Percentiles rank a stretch among this genome's conserved stretches.
Evolutionary conservation across 495 filamentous ascomycete species (phyloP).

Genomic region (Lepraria neglecta): DNA sequence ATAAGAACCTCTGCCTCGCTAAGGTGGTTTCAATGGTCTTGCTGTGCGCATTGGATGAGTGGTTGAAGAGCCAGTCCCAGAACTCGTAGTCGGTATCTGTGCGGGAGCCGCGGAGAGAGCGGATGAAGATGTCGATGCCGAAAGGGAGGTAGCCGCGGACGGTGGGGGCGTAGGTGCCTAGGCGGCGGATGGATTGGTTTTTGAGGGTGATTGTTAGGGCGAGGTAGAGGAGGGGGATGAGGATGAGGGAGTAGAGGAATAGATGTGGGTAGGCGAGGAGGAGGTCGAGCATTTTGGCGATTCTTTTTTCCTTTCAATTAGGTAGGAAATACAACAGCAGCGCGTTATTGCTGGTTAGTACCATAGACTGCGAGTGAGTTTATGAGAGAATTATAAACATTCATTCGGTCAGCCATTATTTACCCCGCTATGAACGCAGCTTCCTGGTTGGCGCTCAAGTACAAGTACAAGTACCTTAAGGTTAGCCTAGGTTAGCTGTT

Average conservation of each 20-base stretch:
- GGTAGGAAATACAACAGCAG: too few relatives aligned
- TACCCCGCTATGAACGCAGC: too few relatives aligned
- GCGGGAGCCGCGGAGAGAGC: slow-evolving; percentile 40
- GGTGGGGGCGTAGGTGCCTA: not conserved
- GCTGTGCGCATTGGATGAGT: slow-evolving; percentile 28
- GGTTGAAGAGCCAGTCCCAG: slow-evolving; percentile 50
- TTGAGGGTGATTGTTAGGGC: not conserved
- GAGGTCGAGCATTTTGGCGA: slow-evolving; percentile 12
- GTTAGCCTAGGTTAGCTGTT: too few relatives aligned
- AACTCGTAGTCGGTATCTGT: slow-evolving; percentile 50
- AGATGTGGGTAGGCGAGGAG: slow-evolving; percentile 1
- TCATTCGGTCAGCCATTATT: not conserved
- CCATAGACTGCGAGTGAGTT: too few relatives aligned
- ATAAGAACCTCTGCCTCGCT: slow-evolving; percentile 45
- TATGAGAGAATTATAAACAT: too few relatives aligned
- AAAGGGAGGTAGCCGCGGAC: slow-evolving; percentile 13
- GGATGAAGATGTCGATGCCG: slow-evolving; percentile 14
- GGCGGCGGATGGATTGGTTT: not conserved
- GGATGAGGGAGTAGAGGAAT: not conserved
- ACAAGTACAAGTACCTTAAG: too few relatives aligned
- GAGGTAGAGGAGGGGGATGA: not conserved
- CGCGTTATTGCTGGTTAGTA: not conserved
- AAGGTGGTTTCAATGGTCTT: slow-evolving; percentile 57
- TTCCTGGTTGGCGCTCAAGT: too few relatives aligned
- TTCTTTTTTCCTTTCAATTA: too few relatives aligned